Evolutionary conservation across 306 rosid species (phyloP), one percentile per base, ranked within the genome.

Genomic region (Vigna reflexopilosa): DNA sequence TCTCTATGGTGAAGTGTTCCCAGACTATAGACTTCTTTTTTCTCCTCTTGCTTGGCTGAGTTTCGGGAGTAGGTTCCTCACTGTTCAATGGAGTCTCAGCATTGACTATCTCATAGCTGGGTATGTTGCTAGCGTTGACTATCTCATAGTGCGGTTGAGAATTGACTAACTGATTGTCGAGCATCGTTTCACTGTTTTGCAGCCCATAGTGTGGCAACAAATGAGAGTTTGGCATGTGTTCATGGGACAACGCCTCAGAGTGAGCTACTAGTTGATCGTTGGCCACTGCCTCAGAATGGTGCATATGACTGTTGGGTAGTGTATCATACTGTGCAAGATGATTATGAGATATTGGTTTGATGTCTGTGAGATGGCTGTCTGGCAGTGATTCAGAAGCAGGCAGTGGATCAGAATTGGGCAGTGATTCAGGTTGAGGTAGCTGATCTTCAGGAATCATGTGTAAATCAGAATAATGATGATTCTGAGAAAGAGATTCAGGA

Each of bases 1-100:
- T 85, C 78, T 90, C 98, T 58, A 94, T 92, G 44, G 98, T 92
- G 75, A 94, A 94, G 86, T 94, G 94, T 82, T 92, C 97, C 98
- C 98, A 94, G 56, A 94, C 98, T 6, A 88, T 68, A 26, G 97
- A 94, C 83, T 90, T 92, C 90, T 88, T 94, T 78, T 90, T 94
- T 85, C 98, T 89, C 72, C 94, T 86, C 89, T 89, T 92, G 81
- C 63, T 89, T 40, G 97, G 97, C 85, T 89, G 98, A 50, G 87
- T 79, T 59, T 91, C 98, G 9, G 88, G 86, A 51, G 77, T 77
- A 61, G 63, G 75, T 64, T 80, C 84, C 83, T 89, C 97, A 67
- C 67, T 68, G 77, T 80, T 88, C 44, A 51, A 68, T 9, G 80
- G 86, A 56, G 80, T 75, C 11, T 72, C 78, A 13, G 82, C 86